These are phyloP conservation scores for Pelargonium citronellum DNA, from an alignment of 441 rosid genomes.

Conservation along the genomic window DNA sequence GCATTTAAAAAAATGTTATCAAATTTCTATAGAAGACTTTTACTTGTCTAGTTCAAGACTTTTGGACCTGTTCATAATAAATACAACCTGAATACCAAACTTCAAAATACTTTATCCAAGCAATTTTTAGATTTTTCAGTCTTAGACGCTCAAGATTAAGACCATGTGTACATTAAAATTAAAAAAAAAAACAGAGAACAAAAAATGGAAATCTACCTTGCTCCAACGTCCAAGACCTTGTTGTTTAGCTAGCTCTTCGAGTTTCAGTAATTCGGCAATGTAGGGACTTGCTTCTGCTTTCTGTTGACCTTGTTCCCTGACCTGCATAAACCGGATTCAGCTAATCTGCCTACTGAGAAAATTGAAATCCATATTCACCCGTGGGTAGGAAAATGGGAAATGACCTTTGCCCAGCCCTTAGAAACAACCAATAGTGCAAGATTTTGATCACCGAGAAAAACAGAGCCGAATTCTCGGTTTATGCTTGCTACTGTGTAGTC, in stretches of 20 bases:
- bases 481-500: conserved; percentile 68
- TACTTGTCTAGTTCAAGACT: no score
- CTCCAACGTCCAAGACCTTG: conserved; percentile 82
- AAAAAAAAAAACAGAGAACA: conserved; percentile 22
- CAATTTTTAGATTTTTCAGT: no score
- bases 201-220: conserved; percentile 27
- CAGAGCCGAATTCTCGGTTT: conserved; percentile 75
- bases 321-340: conserved; percentile 41
- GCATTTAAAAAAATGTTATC: no score
- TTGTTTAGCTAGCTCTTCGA: conserved; percentile 72
- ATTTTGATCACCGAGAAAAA: conserved; percentile 69
- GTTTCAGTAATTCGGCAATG: conserved; percentile 51
- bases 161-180: not conserved
- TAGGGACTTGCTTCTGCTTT: conserved; percentile 80
- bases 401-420: conserved; percentile 89
- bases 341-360: conserved; percentile 7
- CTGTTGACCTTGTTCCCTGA: conserved; percentile 72
- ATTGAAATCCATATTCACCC: not conserved
- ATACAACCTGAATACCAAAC: no score
- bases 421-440: conserved; percentile 57
- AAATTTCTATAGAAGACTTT: no score
- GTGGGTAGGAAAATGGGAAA: conserved; percentile 4
- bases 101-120: no score
- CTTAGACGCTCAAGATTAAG: no score
- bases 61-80: no score